These are phyloP conservation scores for Lanmaoa pseudosensibilis DNA, from an alignment of 768 basidiomycete genomes.

Conservation along the genomic window DNA sequence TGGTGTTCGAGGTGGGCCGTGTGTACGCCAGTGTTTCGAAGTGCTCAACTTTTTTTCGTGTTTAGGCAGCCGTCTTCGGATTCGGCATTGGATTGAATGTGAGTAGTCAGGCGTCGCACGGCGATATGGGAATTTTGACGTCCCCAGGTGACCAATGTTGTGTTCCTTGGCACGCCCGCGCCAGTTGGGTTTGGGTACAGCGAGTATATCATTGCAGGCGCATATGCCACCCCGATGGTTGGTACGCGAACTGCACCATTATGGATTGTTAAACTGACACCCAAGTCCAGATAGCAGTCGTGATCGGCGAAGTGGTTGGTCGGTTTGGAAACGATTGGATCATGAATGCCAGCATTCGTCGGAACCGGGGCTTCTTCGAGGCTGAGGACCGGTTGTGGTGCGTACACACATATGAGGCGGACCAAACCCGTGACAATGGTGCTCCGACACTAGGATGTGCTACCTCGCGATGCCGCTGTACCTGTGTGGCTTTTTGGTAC, in stretches of 20 bases:
- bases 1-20: conserved; percentile 38
- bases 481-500: conserved; percentile 41
- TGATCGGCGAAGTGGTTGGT: conserved; percentile 53
- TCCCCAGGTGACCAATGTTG: conserved; percentile 51
- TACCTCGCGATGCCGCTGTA: conserved; percentile 43
- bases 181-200: conserved; percentile 50
- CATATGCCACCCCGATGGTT: conserved; percentile 47
- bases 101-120: conserved; percentile 1
- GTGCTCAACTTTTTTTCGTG: not conserved
- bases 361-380: conserved; percentile 52
- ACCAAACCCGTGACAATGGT: not conserved
- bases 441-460: conserved; percentile 28
- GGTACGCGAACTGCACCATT: not conserved
- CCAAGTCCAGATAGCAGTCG: conserved; percentile 40
- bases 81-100: conserved; percentile 50
- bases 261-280: not conserved
- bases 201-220: conserved; percentile 41
- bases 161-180: conserved; percentile 48
- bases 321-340: conserved; percentile 53
- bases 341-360: conserved; percentile 42
- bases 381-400: conserved; percentile 49
- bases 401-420: not conserved
- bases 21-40: not conserved
- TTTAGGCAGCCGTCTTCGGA: conserved; percentile 45
- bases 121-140: not conserved